Percentiles rank a stretch among this genome's conserved stretches.
Conservation (phyloP, 2,329 filamentous ascomycete species). For the Mycocentrospora acerina region DNA sequence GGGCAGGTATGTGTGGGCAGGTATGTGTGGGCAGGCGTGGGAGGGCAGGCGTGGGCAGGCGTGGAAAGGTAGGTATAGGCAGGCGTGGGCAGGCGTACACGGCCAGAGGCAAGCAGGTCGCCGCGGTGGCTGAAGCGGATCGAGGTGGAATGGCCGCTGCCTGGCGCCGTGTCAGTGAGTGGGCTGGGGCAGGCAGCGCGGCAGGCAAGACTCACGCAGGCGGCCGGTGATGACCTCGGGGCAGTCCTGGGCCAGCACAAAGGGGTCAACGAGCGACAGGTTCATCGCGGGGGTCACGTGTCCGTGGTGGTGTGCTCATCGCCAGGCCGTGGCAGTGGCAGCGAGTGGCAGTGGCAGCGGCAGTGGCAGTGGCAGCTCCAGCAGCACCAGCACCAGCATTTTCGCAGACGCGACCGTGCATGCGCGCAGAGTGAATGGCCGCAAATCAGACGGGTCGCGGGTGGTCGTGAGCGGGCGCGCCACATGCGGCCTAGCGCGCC, state of each 20-base stretch:
- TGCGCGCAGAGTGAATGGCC: conserved; percentile 1
- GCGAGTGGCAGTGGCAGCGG: too few relatives aligned
- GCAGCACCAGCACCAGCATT: too few relatives aligned
- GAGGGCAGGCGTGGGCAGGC: conserved; percentile 88
- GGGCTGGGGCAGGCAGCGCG: conserved; percentile 10
- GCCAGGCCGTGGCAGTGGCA: too few relatives aligned
- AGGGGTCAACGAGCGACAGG: conserved; percentile 70
- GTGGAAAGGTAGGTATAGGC: background rate
- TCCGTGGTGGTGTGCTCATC: too few relatives aligned
- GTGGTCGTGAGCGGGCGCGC: background rate
- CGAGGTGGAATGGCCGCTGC: conserved; percentile 64
- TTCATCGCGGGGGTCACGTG: conserved; percentile 65
- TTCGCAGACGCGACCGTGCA: conserved; percentile 1
- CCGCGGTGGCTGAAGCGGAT: conserved; percentile 90
- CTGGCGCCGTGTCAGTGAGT: conserved; percentile 40
- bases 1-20: conserved; percentile 5
- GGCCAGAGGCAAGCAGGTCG: conserved; percentile 90
- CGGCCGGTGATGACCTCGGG: conserved; percentile 87
- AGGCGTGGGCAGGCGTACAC: conserved; percentile 54
- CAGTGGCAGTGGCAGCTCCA: too few relatives aligned
- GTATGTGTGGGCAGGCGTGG: conserved; percentile 82
- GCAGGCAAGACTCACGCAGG: conserved; percentile 62
- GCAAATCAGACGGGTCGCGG: background rate
- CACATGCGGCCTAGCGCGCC: too few relatives aligned
- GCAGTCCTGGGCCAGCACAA: conserved; percentile 76